phyloP scores from a whole-genome alignment of 176 grass and related monocot genomes.

The Bothriochloa decipiens region DNA sequence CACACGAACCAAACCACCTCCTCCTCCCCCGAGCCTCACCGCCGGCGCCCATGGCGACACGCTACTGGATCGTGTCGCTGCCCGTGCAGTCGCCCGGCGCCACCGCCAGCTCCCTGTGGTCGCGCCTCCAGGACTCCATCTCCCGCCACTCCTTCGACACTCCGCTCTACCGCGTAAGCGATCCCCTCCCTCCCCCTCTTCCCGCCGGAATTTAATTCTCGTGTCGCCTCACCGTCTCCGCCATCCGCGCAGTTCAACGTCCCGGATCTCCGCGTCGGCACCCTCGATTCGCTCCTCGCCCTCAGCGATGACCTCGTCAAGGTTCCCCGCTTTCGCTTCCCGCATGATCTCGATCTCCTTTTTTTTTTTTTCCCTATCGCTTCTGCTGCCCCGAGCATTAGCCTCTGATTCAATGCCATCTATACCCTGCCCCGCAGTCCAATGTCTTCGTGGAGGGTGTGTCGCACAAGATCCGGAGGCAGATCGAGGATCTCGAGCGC shows the following conservation, averaged over 20 bases:
- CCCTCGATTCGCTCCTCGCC: conserved; percentile 89
- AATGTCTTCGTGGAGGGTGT: conserved; percentile 89
- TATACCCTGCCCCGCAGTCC: conserved; percentile 48
- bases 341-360: background rate
- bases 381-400: background rate
- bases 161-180: conserved; percentile 83
- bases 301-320: conserved; percentile 98
- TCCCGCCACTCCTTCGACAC: conserved; percentile 92
- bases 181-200: background rate
- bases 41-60: conserved; percentile 59
- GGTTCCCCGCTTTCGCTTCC: conserved; percentile 42
- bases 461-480: conserved; percentile 93
- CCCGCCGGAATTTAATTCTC: background rate
- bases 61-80: conserved; percentile 89
- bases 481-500: conserved; percentile 93
- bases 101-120: conserved; percentile 56
- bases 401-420: background rate
- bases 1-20: background rate
- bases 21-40: background rate
- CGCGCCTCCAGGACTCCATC: conserved; percentile 71
- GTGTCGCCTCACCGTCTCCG: background rate
- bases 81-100: conserved; percentile 57
- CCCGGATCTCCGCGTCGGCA: conserved; percentile 87
- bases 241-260: conserved; percentile 62
- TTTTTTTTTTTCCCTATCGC: background rate